Evolutionary conservation across 306 rosid species (phyloP).

Genomic region (Echinosophora koreensis): DNA sequence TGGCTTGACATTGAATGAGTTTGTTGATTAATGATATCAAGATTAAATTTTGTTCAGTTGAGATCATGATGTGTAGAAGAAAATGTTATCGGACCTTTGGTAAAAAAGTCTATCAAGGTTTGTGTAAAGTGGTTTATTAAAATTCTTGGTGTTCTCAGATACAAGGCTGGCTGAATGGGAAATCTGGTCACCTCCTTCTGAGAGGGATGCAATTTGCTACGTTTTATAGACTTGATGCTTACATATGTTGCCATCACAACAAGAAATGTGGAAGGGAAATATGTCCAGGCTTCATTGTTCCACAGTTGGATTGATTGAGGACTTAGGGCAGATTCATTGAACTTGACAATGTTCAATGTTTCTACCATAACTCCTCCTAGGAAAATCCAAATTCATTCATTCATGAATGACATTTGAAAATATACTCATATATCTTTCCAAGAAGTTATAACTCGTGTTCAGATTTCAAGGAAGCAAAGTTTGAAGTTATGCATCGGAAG

Average conservation of each 20-base stretch:
- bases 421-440: no score
- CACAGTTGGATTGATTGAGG: neutral
- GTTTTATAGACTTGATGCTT: neutral
- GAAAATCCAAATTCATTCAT: no score
- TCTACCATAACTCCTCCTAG: no score
- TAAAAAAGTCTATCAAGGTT: neutral
- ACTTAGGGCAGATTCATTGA: neutral
- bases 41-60: constrained; percentile 36
- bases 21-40: constrained; percentile 26
- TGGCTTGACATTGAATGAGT: constrained; percentile 5
- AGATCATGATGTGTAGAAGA: constrained; percentile 30
- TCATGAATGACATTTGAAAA: no score
- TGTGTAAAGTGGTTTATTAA: constrained; percentile 14
- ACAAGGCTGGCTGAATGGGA: neutral
- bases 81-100: constrained; percentile 15
- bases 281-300: neutral
- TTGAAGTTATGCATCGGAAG: no score
- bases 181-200: neutral
- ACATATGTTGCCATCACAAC: neutral
- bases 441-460: no score
- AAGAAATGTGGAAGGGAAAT: neutral
- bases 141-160: constrained; percentile 2
- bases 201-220: neutral
- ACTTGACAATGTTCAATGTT: neutral
- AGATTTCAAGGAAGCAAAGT: no score